These are phyloP conservation scores for Cyberlindnera mrakii DNA, from an alignment of 805 yeast genomes.

Conservation along the genomic window DNA sequence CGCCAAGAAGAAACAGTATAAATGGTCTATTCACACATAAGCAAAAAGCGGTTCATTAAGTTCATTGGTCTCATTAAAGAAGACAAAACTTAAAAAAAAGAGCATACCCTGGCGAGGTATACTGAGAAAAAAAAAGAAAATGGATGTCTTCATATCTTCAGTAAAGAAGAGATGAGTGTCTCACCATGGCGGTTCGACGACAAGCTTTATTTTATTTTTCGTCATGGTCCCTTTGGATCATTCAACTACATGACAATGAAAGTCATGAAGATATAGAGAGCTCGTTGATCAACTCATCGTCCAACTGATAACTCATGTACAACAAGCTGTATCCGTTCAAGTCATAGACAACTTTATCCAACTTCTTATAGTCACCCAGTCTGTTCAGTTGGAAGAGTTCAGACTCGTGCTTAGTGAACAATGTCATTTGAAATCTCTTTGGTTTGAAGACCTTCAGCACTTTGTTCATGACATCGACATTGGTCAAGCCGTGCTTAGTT, in stretches of 20 bases:
- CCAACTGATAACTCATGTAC: constrained; percentile 57
- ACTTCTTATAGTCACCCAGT: constrained; percentile 47
- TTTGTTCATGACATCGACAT: constrained; percentile 49
- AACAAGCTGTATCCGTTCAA: constrained; percentile 67
- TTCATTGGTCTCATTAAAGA: constrained; percentile 3
- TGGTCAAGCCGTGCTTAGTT: constrained; percentile 30
- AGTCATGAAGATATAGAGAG: constrained; percentile 5
- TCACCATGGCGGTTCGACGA: background rate
- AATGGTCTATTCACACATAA: too few species aligned
- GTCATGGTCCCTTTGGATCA: background rate
- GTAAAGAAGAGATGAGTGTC: background rate
- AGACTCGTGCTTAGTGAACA: constrained; percentile 33
- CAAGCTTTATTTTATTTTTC: constrained; percentile 3
- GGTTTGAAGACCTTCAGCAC: constrained; percentile 69
- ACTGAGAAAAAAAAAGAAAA: constrained; percentile 4
- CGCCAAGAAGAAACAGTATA: too few species aligned
- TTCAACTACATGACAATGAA: background rate
- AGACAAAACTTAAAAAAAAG: constrained; percentile 3
- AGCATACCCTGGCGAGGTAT: background rate
- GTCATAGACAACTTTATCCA: constrained; percentile 69
- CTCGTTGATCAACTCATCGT: constrained; percentile 16
- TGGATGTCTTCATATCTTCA: background rate
- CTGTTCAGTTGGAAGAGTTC: constrained; percentile 27
- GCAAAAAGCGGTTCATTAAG: background rate
- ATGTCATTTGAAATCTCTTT: constrained; percentile 60